Evolutionary conservation across 805 yeast genomes (phyloP).

Genomic region (Pichia nanzhaoensis): DNA sequence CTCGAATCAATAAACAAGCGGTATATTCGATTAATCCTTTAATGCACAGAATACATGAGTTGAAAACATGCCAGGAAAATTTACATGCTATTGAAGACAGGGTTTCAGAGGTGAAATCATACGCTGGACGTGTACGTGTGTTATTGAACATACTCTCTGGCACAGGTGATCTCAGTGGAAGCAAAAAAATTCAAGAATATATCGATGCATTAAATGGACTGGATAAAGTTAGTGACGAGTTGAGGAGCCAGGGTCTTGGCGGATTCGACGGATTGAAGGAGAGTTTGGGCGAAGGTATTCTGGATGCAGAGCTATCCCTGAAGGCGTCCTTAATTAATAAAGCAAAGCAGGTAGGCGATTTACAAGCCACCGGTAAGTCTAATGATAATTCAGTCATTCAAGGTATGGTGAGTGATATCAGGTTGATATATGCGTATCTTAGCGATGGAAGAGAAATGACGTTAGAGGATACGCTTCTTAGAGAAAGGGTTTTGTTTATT

Average conservation of each 20-base stretch:
- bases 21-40: slow-evolving; percentile 66
- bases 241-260: slow-evolving; percentile 26
- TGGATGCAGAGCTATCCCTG: slow-evolving; percentile 50
- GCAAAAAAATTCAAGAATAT: slow-evolving; percentile 37
- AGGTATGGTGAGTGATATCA: background rate
- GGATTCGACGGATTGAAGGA: slow-evolving; percentile 64
- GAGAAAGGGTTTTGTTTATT: slow-evolving; percentile 33
- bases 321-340: slow-evolving; percentile 42
- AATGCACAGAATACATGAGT: slow-evolving; percentile 50
- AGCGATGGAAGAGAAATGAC: slow-evolving; percentile 23
- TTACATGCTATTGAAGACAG: slow-evolving; percentile 48
- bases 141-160: slow-evolving; percentile 32
- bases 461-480: slow-evolving; percentile 33
- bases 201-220: slow-evolving; percentile 30
- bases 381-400: background rate
- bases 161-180: slow-evolving; percentile 20
- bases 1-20: slow-evolving; percentile 48
- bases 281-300: slow-evolving; percentile 50
- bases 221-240: slow-evolving; percentile 23
- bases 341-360: slow-evolving; percentile 28
- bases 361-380: background rate
- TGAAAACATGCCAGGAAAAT: slow-evolving; percentile 49
- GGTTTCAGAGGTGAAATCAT: slow-evolving; percentile 29
- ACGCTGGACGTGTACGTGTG: slow-evolving; percentile 33
- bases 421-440: slow-evolving; percentile 35